Conservation (phyloP, 768 basidiomycete species). For the Boletus reticuloceps region DNA sequence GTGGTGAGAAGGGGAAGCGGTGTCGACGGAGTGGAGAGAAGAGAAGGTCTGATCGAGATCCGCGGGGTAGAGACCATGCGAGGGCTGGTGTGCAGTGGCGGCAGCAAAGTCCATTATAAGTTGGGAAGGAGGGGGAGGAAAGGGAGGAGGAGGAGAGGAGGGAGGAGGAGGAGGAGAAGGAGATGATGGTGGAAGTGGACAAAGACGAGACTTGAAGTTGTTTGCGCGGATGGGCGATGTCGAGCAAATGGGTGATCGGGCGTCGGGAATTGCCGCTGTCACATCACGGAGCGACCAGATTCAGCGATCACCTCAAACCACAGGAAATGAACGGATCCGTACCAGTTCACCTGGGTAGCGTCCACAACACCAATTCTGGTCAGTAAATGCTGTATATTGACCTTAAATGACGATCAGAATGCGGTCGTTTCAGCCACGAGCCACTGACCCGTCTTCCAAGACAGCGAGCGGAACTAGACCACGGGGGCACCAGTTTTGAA, state of each 20-base stretch:
- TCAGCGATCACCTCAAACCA: slow-evolving; percentile 36
- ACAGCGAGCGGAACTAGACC: slow-evolving; percentile 4
- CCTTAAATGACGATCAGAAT: slow-evolving; percentile 16
- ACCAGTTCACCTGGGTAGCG: slow-evolving; percentile 17
- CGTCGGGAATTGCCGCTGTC: slow-evolving; percentile 53
- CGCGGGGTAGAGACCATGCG: slow-evolving; percentile 44
- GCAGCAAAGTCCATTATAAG: slow-evolving; percentile 52
- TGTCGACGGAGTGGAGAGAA: slow-evolving; percentile 43
- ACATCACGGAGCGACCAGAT: slow-evolving; percentile 36
- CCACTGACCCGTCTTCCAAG: slow-evolving; percentile 17
- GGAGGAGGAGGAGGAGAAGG: slow-evolving; percentile 30
- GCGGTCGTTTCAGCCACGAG: slow-evolving; percentile 10
- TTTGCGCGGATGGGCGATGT: slow-evolving; percentile 33
- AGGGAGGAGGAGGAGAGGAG: slow-evolving; percentile 27
- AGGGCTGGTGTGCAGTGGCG: slow-evolving; percentile 33
- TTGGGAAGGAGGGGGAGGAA: slow-evolving; percentile 35
- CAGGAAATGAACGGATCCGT: slow-evolving; percentile 26
- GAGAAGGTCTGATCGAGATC: slow-evolving; percentile 59
- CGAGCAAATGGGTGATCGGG: slow-evolving; percentile 52
- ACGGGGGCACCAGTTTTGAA: slow-evolving; percentile 1
- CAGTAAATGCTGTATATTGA: too few relatives aligned
- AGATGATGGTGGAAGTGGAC: slow-evolving; percentile 28
- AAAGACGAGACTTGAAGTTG: slow-evolving; percentile 33
- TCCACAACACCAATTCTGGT: too few relatives aligned
- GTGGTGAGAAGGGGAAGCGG: slow-evolving; percentile 37